Conservation (phyloP, 2,329 filamentous ascomycete genomes). For the Tolypocladium endophyticum region DNA sequence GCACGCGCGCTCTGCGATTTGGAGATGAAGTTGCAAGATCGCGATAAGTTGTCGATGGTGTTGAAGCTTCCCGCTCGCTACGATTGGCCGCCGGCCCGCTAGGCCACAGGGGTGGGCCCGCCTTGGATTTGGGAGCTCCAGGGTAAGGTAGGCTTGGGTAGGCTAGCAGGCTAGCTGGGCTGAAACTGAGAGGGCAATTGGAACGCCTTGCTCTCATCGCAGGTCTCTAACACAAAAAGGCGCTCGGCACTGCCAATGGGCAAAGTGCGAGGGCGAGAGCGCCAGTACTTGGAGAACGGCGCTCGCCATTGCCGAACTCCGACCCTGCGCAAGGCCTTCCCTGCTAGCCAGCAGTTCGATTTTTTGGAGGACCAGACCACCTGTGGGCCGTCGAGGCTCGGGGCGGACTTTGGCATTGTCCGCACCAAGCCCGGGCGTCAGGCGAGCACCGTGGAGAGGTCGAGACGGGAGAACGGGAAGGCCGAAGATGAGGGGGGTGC, state of each 20-base stretch:
- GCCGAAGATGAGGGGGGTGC: neutral
- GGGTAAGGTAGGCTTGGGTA: neutral
- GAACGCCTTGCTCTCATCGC: too few species aligned
- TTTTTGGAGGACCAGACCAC: neutral
- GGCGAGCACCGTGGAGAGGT: too few species aligned
- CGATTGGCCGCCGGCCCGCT: neutral
- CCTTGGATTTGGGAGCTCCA: neutral
- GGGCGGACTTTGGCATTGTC: neutral
- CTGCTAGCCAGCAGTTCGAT: too few species aligned
- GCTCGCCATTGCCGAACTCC: neutral
- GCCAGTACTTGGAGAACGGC: neutral
- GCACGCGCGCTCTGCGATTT: neutral
- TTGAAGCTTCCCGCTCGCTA: neutral
- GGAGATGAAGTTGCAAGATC: neutral
- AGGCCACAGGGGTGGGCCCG: neutral
- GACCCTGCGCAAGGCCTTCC: neutral
- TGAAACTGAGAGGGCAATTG: too few species aligned
- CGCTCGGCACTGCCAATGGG: neutral
- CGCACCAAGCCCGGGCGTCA: neutral
- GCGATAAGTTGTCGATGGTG: neutral
- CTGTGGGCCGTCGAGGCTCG: neutral
- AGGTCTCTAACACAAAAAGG: neutral
- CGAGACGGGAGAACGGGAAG: neutral
- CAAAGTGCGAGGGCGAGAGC: neutral
- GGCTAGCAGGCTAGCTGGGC: too few species aligned